Conservation (phyloP, 73 alveolate genomes). For the Paraurostyla sp. region DNA sequence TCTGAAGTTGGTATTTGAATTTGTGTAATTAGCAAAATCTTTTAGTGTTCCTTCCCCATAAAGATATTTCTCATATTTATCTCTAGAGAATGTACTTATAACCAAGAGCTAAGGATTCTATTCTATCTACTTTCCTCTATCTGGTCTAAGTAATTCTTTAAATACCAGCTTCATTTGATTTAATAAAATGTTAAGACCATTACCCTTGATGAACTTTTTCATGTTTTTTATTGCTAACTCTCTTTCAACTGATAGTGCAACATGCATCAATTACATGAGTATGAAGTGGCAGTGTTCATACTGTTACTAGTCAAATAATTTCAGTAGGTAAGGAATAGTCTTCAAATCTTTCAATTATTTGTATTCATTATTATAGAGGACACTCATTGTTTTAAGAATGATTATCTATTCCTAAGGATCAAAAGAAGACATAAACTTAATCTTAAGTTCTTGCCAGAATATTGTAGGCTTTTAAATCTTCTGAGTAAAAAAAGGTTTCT, state of each 20-base stretch:
- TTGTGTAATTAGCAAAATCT: constrained; percentile 41
- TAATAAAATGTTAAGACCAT: constrained; percentile 41
- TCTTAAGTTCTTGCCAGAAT: constrained; percentile 66
- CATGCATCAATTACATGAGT: constrained; percentile 27
- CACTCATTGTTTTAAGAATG: constrained; percentile 59
- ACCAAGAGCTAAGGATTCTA: neutral
- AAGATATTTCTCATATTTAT: neutral
- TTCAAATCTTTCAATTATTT: constrained; percentile 54
- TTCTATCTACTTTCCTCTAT: neutral
- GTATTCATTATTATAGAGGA: constrained; percentile 47
- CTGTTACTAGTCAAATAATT: constrained; percentile 38
- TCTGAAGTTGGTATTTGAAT: constrained; percentile 19
- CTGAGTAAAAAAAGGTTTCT: constrained; percentile 43
- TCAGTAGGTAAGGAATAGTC: constrained; percentile 60
- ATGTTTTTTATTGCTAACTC: constrained; percentile 37
- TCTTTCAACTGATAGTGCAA: constrained; percentile 7
- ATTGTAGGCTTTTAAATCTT: constrained; percentile 49
- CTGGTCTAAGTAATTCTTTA: neutral
- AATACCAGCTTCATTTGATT: constrained; percentile 5
- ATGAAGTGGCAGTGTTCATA: constrained; percentile 67
- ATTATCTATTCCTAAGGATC: constrained; percentile 48
- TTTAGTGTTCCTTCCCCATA: neutral
- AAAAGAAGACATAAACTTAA: constrained; percentile 28
- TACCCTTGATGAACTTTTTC: constrained; percentile 42
- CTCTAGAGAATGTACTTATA: constrained; percentile 16